phyloP scores from a whole-genome alignment of 2,329 filamentous ascomycete genomes.

The Rutstroemia sp. region DNA sequence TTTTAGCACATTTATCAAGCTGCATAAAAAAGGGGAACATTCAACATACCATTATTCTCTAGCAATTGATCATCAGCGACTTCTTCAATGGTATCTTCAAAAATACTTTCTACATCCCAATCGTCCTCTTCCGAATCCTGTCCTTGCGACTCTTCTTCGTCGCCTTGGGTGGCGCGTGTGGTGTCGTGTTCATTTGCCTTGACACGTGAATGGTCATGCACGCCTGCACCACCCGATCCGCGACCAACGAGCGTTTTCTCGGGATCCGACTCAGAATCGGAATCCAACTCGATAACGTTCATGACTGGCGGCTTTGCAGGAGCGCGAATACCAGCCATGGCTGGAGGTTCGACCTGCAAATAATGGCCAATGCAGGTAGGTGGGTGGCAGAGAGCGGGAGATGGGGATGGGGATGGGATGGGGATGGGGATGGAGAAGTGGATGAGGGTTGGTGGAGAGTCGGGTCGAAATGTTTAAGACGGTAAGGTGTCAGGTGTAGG shows the following conservation, averaged over 20 bases:
- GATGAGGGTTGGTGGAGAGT: too few relatives aligned
- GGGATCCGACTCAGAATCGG: background rate
- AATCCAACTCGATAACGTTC: background rate
- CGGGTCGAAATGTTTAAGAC: too few relatives aligned
- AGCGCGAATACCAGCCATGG: background rate
- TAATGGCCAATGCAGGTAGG: background rate
- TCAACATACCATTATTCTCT: conserved; percentile 32
- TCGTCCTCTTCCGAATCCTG: conserved; percentile 16
- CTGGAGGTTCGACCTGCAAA: background rate
- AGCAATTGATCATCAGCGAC: conserved; percentile 39
- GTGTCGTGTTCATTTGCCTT: background rate
- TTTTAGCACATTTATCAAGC: conserved; percentile 17
- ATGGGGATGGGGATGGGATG: too few relatives aligned
- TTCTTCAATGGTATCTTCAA: conserved; percentile 39
- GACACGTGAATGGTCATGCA: conserved; percentile 4
- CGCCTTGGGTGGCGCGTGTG: background rate
- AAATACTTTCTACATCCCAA: conserved; percentile 33
- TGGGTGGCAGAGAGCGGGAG: too few relatives aligned
- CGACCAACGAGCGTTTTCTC: conserved; percentile 9
- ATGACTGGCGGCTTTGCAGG: conserved; percentile 4
- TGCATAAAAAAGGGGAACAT: background rate
- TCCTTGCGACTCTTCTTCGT: background rate
- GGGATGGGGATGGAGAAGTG: too few relatives aligned
- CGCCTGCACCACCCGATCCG: background rate
- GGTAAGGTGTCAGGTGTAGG: too few relatives aligned